These are phyloP conservation scores for Leccinum variicolor DNA, from an alignment of 768 basidiomycete species.

Conservation along the genomic window DNA sequence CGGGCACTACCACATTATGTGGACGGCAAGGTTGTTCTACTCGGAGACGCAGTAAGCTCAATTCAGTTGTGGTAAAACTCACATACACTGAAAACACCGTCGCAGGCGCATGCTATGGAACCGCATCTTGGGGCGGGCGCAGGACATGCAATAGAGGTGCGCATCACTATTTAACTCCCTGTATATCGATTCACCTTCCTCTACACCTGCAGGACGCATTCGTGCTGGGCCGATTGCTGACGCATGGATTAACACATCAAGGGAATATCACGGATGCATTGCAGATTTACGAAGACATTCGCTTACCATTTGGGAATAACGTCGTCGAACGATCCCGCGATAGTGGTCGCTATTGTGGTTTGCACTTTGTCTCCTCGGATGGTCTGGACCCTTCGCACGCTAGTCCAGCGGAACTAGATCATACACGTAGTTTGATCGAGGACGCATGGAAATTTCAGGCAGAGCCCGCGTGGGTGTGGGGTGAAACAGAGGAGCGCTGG, in stretches of 20 bases:
- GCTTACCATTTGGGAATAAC: constrained; percentile 29
- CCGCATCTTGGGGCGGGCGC: constrained; percentile 48
- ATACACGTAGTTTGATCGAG: constrained; percentile 9
- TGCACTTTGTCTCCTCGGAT: constrained; percentile 3
- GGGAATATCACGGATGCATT: constrained; percentile 27
- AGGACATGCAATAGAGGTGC: constrained; percentile 49
- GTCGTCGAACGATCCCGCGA: constrained; percentile 17
- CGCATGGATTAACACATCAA: constrained; percentile 18
- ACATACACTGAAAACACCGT: neutral
- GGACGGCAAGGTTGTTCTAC: constrained; percentile 38
- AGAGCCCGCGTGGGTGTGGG: constrained; percentile 5
- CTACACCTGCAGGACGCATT: constrained; percentile 23
- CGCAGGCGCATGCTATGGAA: constrained; percentile 45
- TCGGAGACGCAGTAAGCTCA: constrained; percentile 47
- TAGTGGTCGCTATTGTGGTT: constrained; percentile 24
- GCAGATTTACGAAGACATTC: constrained; percentile 29
- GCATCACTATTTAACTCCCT: neutral
- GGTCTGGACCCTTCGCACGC: neutral
- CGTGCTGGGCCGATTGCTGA: constrained; percentile 29
- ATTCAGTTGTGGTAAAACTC: neutral
- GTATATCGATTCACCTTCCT: neutral
- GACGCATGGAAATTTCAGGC: constrained; percentile 20
- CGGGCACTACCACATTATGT: constrained; percentile 38
- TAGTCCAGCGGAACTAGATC: constrained; percentile 7
- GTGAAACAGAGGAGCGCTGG: constrained; percentile 13